Evolutionary conservation across 306 rosid species (phyloP), one percentile per base, ranked within the genome.

Genomic region (Lupinus albus): DNA sequence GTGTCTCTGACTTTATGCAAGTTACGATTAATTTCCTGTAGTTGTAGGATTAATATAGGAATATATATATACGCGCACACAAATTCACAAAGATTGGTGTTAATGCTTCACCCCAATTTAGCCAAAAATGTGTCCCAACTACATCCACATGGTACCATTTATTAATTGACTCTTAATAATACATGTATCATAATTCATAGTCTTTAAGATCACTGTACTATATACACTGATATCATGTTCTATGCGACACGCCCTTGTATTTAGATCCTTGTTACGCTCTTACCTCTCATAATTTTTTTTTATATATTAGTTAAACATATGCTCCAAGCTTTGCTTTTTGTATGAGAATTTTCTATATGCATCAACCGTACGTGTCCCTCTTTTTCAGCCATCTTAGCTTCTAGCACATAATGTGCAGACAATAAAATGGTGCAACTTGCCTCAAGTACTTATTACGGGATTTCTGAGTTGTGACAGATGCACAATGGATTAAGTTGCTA

Each of bases 241-340:
- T 13, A 0, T 38, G 7, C 36, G 70, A 81, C 74, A 82, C 79
- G 81, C 68, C 44, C 20, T 61, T 67, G 14, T 42, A 57, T 61
- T 15, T 66, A 71, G 55, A 44, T 53, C 39, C 70, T 55, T 59
- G 36, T 11, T 42, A 38, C 50, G 57, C 15, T 20, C 39, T 33
- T 52, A 66, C 35, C 8, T 67, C 53, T 47, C 46, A 38, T 11
- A 10, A 17, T 28, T 30, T 46, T 55, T 21, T 28, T 30, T 46
- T 55, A 15, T 63, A 36, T 68, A 35, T 50, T 33, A 51, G 32
- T 33, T 1, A 57, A 30, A 46, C 65, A 11, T 10, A 68, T 64
- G 66, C 65, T 65, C 79, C 88, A 84, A 80, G 25, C 70, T 50
- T 81, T 16, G 67, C 83, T 77, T 82, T 86, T 84, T 45, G 60